These are phyloP conservation scores for Lodderomyces margitis DNA, from an alignment of 1,139 yeast species.

Conservation along the genomic window DNA sequence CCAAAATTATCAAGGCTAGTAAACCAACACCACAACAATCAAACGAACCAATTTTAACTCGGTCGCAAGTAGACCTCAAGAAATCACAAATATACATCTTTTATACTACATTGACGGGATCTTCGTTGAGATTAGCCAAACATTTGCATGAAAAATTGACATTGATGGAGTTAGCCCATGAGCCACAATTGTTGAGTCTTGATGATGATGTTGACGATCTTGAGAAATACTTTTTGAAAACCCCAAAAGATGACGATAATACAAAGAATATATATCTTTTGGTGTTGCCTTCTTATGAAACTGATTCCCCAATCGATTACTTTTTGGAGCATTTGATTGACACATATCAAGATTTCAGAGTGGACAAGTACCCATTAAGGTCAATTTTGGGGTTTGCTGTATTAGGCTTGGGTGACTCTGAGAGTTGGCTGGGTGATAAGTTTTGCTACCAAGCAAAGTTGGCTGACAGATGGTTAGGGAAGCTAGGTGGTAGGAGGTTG, in stretches of 20 bases:
- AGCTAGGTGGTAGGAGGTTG: slow-evolving; percentile 79
- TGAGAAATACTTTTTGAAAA: slow-evolving; percentile 75
- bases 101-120: slow-evolving; percentile 83
- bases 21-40: slow-evolving; percentile 21
- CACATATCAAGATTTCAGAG: slow-evolving; percentile 79
- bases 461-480: slow-evolving; percentile 75
- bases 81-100: slow-evolving; percentile 60
- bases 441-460: slow-evolving; percentile 83
- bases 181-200: slow-evolving; percentile 62
- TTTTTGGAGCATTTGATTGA: slow-evolving; percentile 79
- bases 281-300: slow-evolving; percentile 87
- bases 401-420: slow-evolving; percentile 84
- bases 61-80: slow-evolving; percentile 30
- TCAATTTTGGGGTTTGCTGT: slow-evolving; percentile 77
- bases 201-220: slow-evolving; percentile 83
- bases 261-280: slow-evolving; percentile 55
- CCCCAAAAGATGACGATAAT: slow-evolving; percentile 39
- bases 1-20: slow-evolving; percentile 41
- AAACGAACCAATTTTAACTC: slow-evolving; percentile 28
- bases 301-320: slow-evolving; percentile 88
- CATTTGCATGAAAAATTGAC: slow-evolving; percentile 37
- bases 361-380: slow-evolving; percentile 75
- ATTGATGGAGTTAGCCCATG: slow-evolving; percentile 30
- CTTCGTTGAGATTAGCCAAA: slow-evolving; percentile 70
- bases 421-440: slow-evolving; percentile 73